Evolutionary conservation across 805 yeast genomes (phyloP).

Genomic region (Kazachstania psychrophila): DNA sequence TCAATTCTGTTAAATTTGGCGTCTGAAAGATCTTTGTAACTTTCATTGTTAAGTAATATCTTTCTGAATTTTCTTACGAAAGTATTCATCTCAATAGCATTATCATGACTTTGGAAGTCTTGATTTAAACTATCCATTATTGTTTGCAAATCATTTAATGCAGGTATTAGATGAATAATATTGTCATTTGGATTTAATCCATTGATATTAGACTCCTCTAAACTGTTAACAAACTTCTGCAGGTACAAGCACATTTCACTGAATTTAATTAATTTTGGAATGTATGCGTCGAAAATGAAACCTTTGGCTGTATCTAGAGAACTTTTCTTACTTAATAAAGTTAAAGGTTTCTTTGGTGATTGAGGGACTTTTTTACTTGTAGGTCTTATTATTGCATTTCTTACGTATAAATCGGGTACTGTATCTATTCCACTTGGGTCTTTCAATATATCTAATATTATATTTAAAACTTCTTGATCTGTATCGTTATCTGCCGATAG

Average conservation of each 20-base stretch:
- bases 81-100: constrained; percentile 3
- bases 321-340: constrained; percentile 29
- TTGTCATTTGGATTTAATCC: constrained; percentile 1
- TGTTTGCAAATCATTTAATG: constrained; percentile 4
- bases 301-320: constrained; percentile 26
- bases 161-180: constrained; percentile 14
- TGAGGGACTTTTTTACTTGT: constrained; percentile 18
- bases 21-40: constrained; percentile 17
- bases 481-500: constrained; percentile 25
- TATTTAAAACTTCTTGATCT: constrained; percentile 23
- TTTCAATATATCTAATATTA: constrained; percentile 26
- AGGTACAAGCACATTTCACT: constrained; percentile 16
- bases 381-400: constrained; percentile 29
- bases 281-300: constrained; percentile 27
- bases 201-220: constrained; percentile 6
- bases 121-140: constrained; percentile 3
- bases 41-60: constrained; percentile 13
- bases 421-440: constrained; percentile 34
- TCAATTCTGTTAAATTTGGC: constrained; percentile 10
- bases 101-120: constrained; percentile 4
- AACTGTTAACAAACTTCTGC: constrained; percentile 9
- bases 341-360: constrained; percentile 30
- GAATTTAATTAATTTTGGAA: constrained; percentile 22
- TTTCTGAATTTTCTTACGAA: constrained; percentile 17
- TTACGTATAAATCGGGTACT: constrained; percentile 34